Evolutionary conservation across 2,329 filamentous ascomycete genomes (phyloP), one percentile per base, ranked within the genome.

Genomic region (Chrysoporthe cubensis): DNA sequence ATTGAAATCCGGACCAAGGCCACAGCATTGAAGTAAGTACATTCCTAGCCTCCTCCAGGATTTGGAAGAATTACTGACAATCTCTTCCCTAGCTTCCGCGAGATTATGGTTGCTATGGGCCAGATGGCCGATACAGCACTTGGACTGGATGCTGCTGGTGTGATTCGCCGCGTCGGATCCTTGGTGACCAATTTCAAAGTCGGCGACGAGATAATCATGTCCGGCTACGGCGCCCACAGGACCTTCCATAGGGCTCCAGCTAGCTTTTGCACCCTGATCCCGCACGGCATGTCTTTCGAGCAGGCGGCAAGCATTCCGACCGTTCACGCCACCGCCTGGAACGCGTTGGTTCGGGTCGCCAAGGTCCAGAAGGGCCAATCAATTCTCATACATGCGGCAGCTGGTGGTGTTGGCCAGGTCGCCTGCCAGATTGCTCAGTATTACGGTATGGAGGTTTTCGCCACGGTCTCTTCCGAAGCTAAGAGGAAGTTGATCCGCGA

Each of bases 301-400:
- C 73, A 76, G 7, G 78, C 75, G 1, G 75, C 76, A 4, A 74
- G 77, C 0, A 70, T 80, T 21, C 73, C 75, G 2, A 18, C 73
- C 2, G 74, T 75, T 1, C 77, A 72, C 66, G 34, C 72, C n/a
- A 79, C 79, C 0, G 72, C 74, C 1, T 71, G 77, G 9, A 74
- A 78, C 42, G 70, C 72, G 0, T 68, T 82, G 0, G 71, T 75
- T 16, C 37, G 76, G 34, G 16, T 78, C 7, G 77, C 70, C 0
- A 64, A 70, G 3, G 68, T 81, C 1, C 59, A 71, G n/a, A 67
- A 69, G 1, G 76, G 75, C 9, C 66, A 74, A 66, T 67, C 57
- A 0, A 72, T 75, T 2, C 67, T 76, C 1, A 74, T 76, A 40
- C 74, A 76, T 32, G 71, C 73, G 1, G 75, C 71, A 3, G 62